phyloP scores from a whole-genome alignment of 1,284 basidiomycete species.

The Melampsora americana region DNA sequence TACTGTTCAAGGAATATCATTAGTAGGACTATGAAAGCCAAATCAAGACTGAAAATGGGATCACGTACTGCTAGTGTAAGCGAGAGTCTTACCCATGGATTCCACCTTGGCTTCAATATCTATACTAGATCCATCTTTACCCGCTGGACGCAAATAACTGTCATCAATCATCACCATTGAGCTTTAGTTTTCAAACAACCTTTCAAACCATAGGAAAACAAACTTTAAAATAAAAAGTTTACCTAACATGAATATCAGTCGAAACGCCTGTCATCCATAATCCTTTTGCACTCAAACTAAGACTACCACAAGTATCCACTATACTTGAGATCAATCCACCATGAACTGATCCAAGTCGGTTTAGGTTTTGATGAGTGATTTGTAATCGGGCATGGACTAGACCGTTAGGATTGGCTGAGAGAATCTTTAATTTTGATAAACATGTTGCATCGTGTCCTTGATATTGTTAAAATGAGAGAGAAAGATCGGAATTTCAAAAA shows the following conservation, averaged over 20 bases:
- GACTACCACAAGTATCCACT: conserved; percentile 77
- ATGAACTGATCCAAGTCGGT: conserved; percentile 60
- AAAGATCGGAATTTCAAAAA: background rate
- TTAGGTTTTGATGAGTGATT: background rate
- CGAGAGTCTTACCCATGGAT: conserved; percentile 69
- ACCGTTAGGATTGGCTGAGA: conserved; percentile 4
- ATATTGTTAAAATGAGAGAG: background rate
- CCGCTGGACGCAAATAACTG: conserved; percentile 38
- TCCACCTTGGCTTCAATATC: conserved; percentile 35
- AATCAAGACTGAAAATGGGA: conserved; percentile 76
- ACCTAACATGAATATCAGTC: conserved; percentile 67
- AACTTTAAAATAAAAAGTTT: conserved; percentile 59
- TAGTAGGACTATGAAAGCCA: conserved; percentile 11
- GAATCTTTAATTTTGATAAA: conserved; percentile 17
- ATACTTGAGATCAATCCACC: conserved; percentile 79
- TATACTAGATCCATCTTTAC: background rate
- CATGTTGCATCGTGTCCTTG: conserved; percentile 17
- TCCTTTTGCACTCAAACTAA: conserved; percentile 76
- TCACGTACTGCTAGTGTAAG: conserved; percentile 62
- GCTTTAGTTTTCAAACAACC: conserved; percentile 31
- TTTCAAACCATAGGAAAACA: background rate
- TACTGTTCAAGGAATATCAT: conserved; percentile 40
- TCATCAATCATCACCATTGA: conserved; percentile 37
- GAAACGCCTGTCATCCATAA: conserved; percentile 80
- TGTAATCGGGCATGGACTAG: background rate